Base-by-base conservation (phyloP, 257 asterid genomes). In the Capsicum baccatum region DNA sequence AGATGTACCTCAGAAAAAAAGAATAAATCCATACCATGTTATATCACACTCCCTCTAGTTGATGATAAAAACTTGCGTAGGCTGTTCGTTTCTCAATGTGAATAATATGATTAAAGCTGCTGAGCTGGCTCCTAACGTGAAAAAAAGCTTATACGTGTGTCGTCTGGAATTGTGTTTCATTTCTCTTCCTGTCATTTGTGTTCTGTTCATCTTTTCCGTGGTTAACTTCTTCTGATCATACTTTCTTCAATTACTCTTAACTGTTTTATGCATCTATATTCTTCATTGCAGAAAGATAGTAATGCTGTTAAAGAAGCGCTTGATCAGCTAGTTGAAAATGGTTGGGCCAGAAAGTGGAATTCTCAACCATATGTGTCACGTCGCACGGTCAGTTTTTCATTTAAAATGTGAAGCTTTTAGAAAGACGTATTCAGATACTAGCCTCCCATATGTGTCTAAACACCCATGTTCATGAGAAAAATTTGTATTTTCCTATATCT, bases 361-460 rank as follows among this genome's bases (percentile, higher is more conserved):
- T 93, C 98, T 83, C 99, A 96, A 86, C 97, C 98, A 50, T 94
- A 94, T 44, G 92, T 93, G 79, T 96, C 99, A n/a, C 91, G 99
- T 54, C 98, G 98, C 57, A 91, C 97, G 90, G 99, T 96, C 87
- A 91, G 96, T 90, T 83, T 83, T 88, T 86, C 62, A 64, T 68
- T 64, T 69, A 85, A 76, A 71, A 56, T 83, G 26, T 74, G 85
- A 48, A 68, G 74, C 82, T 89, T 85, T 60, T 11, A 10, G 64
- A 39, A 73, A 52, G 54, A 68, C 44, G 85, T 84, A 64, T 42
- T 69, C 70, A 47, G 82, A 39, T 81, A 64, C 74, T 78, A 47
- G 63, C 85, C 76, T 42, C 55, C 39, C 60, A 39, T 76, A 56
- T 57, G 58, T 35, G 60, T 39, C 44, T 39, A 39, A 39, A 39